phyloP scores from a whole-genome alignment of 768 basidiomycete genomes.

The Collybia mongolica region DNA sequence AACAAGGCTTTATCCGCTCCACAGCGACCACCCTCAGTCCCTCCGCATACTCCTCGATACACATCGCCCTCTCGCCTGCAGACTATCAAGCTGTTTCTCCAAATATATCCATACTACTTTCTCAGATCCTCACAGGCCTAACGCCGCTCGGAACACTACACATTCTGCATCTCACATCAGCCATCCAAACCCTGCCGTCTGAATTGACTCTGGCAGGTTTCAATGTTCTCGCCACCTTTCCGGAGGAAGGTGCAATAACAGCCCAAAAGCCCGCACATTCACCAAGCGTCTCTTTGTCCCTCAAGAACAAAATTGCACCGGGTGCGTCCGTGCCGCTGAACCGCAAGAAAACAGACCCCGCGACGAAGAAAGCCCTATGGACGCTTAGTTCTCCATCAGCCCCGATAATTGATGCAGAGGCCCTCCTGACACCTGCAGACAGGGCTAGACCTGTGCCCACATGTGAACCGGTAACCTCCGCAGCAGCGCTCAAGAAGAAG shows the following conservation, averaged over 20 bases:
- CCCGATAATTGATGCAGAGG: conserved; percentile 77
- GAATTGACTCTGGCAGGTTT: conserved; percentile 71
- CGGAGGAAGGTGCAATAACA: conserved; percentile 44
- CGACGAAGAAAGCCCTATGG: conserved; percentile 90
- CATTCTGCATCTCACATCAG: conserved; percentile 51
- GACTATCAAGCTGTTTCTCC: conserved; percentile 63
- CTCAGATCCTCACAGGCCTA: conserved; percentile 59
- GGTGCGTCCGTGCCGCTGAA: conserved; percentile 46
- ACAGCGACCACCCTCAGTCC: conserved; percentile 58
- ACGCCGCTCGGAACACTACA: conserved; percentile 69
- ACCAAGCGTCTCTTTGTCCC: conserved; percentile 36
- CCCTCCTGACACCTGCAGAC: conserved; percentile 82
- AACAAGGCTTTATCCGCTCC: conserved; percentile 8
- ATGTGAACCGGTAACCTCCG: conserved; percentile 60
- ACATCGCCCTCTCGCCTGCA: conserved; percentile 59
- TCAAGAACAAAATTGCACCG: conserved; percentile 31
- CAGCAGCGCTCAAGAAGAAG: conserved; percentile 63
- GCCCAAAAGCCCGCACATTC: conserved; percentile 69
- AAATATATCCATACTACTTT: conserved; percentile 53
- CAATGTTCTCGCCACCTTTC: conserved; percentile 43
- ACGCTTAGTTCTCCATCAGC: conserved; percentile 69
- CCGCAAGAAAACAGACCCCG: conserved; percentile 55
- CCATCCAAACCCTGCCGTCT: conserved; percentile 44
- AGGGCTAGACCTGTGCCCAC: conserved; percentile 73
- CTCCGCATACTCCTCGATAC: conserved; percentile 60